Conservation (phyloP, 164 flowering plant genomes). For the Saururus chinensis region DNA sequence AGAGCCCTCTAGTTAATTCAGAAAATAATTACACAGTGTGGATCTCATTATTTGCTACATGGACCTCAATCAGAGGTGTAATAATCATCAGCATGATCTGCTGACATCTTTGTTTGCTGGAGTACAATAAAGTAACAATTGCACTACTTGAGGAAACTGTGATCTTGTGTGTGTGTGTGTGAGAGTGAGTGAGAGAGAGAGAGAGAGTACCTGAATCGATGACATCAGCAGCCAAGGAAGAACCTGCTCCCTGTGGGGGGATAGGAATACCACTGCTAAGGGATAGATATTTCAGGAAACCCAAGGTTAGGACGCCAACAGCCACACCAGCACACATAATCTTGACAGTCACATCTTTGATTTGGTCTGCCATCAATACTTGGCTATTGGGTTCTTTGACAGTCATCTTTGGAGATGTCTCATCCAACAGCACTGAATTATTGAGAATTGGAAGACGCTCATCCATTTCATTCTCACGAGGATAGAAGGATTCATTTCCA, state of each 20-base stretch:
- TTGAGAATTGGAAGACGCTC: constrained; percentile 14
- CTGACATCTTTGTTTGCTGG: neutral
- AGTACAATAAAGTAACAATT: neutral
- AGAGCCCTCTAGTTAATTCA: too few relatives aligned
- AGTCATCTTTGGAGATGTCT: constrained; percentile 17
- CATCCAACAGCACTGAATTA: constrained; percentile 18
- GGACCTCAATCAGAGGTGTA: too few relatives aligned
- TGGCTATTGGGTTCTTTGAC: constrained; percentile 28
- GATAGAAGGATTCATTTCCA: constrained; percentile 11
- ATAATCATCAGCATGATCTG: too few relatives aligned
- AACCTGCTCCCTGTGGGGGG: constrained; percentile 29
- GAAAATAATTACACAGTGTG: too few relatives aligned
- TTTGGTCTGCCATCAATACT: constrained; percentile 41
- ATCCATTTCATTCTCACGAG: constrained; percentile 19
- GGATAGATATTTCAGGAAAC: constrained; percentile 51
- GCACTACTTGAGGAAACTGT: neutral
- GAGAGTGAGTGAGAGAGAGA: constrained; percentile 2
- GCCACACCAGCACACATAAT: constrained; percentile 67
- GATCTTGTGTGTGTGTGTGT: neutral
- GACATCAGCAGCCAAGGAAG: constrained; percentile 56
- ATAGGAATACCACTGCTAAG: constrained; percentile 20
- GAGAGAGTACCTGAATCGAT: constrained; percentile 51
- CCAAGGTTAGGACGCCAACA: constrained; percentile 52
- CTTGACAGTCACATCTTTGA: constrained; percentile 74
- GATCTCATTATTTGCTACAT: too few relatives aligned